Base-by-base conservation (phyloP, 1,284 basidiomycete genomes). In the Boletellus deceptivus region DNA sequence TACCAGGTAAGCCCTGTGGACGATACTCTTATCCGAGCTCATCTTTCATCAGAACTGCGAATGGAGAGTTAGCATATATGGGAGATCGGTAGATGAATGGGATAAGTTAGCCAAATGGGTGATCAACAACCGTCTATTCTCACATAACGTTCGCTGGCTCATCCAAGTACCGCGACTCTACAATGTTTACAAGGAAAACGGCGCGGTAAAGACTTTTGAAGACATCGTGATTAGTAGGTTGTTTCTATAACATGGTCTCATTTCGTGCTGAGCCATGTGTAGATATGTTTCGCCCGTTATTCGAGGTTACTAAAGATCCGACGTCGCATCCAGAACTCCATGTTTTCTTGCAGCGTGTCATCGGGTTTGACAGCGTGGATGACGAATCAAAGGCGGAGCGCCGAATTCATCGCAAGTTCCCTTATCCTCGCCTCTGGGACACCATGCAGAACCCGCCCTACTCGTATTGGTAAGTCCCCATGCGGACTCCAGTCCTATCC, bases 71-170 rank as follows among this genome's bases (percentile, higher is more conserved):
- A 96, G 92, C 52, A 93, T 99, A 59, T 99, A 99, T 62, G 97
- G 95, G 8, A 83, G 83, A 43, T 79, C 77, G 2, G 59, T 68
- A 14, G 74, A 85, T 55, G 97, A 99, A 72, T 99, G 97, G 97
- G 97, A 99, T 75, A 98, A 98, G 67, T 78, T 99, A 6, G 96
- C 97, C 7, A 88, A 87, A 75, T 99, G 97, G 97, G 86, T 99
- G 47, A 85, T 98, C 63, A 82, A 91, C 66, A 85, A 98, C 75
- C 93, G 94, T 68, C 77, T 99, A 13, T 93, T 84, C 69, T 98
- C 94, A 8, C 94, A 98, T 69, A 99, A 99, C 64, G 93, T 99
- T 31, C 83, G 97, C 46, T 99, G 97, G 97, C 82, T 99, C 46
- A 91, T 99, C 60, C 97, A 99, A 70, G 79, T 99, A 13, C 97